Percentiles rank a stretch among this genome's conserved stretches.
phyloP scores from a whole-genome alignment of 2,329 filamentous ascomycete species.

The Fusarium algeriense region DNA sequence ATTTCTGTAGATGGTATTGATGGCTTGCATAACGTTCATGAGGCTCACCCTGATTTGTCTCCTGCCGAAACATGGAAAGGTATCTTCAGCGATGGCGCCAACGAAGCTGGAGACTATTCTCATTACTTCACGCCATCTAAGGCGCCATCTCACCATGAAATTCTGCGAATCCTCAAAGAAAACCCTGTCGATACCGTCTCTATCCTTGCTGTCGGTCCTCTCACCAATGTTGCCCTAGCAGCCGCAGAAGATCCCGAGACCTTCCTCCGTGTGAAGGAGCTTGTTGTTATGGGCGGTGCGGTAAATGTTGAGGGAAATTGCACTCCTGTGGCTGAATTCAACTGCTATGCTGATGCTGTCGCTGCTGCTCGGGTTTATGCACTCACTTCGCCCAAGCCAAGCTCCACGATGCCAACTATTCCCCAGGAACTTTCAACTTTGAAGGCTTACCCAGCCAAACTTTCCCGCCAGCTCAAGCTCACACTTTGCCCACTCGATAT shows the following conservation, averaged over 20 bases:
- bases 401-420: conserved; percentile 82
- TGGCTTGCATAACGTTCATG: conserved; percentile 81
- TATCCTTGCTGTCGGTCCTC: conserved; percentile 89
- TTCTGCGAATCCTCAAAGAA: conserved; percentile 85
- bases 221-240: conserved; percentile 93
- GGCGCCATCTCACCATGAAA: conserved; percentile 82
- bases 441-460: conserved; percentile 71
- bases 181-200: conserved; percentile 87
- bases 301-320: conserved; percentile 85
- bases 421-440: conserved; percentile 64
- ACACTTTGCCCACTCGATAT: conserved; percentile 83
- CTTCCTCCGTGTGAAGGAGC: conserved; percentile 88
- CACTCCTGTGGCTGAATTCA: conserved; percentile 91
- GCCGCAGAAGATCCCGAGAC: conserved; percentile 89
- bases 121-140: conserved; percentile 81
- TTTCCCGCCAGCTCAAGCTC: conserved; percentile 74
- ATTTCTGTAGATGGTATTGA: conserved; percentile 74
- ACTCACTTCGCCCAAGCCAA: conserved; percentile 78
- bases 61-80: conserved; percentile 80
- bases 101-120: conserved; percentile 61
- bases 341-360: conserved; percentile 88
- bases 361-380: conserved; percentile 83
- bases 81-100: conserved; percentile 65
- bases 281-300: conserved; percentile 95
- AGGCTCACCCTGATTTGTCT: conserved; percentile 78